Evolutionary conservation across 257 asterid genomes (phyloP).

Genomic region (Apocynum venetum): DNA sequence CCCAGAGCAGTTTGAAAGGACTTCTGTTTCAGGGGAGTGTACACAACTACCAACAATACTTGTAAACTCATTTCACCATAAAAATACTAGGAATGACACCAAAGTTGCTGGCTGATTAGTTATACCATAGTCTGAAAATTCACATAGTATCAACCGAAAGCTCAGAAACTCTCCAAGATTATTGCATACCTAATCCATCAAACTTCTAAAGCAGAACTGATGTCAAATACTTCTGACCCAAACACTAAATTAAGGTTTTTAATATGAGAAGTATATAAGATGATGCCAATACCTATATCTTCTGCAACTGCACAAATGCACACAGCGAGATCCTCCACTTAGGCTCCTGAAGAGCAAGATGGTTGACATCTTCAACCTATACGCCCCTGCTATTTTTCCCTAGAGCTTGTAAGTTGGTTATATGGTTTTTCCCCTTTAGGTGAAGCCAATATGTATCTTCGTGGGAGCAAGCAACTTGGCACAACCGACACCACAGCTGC

Average conservation of each 20-base stretch:
- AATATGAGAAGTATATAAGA: background rate
- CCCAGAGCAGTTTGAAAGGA: background rate
- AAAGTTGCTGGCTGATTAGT: background rate
- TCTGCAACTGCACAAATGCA: background rate
- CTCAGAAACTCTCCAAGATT: no score
- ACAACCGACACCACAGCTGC: conserved; percentile 38
- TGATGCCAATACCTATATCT: background rate
- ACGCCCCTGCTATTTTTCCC: background rate
- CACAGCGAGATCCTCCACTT: background rate
- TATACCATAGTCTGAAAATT: background rate
- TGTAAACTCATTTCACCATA: background rate
- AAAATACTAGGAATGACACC: background rate
- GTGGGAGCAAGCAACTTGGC: conserved; percentile 46
- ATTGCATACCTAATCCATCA: background rate
- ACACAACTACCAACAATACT: no score
- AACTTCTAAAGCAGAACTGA: background rate
- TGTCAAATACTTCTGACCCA: background rate
- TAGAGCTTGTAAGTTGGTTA: conserved; percentile 2
- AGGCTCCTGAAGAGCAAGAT: background rate
- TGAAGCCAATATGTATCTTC: conserved; percentile 33
- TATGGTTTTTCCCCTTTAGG: conserved; percentile 44
- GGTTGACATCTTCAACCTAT: background rate
- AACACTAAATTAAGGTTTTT: background rate
- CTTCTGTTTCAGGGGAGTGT: no score
- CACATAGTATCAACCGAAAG: background rate